These are phyloP conservation scores for Fusarium begoniae DNA, from an alignment of 2,329 filamentous ascomycete genomes.

Conservation along the genomic window DNA sequence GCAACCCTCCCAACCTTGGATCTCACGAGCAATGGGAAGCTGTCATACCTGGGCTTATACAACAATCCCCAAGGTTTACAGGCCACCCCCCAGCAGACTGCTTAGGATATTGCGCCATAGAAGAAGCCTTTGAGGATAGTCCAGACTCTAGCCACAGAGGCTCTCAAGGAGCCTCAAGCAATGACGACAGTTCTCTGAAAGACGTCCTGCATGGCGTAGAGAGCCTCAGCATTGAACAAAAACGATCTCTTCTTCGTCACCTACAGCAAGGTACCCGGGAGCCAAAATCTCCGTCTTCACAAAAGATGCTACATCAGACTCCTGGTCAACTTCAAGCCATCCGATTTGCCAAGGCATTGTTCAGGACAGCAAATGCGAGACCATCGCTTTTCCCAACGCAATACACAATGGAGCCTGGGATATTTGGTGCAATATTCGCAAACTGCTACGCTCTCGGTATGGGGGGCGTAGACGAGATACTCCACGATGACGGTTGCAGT, in stretches of 20 bases:
- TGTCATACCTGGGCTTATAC: background rate
- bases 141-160: background rate
- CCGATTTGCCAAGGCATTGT: slow-evolving; percentile 34
- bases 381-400: slow-evolving; percentile 25
- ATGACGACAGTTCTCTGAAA: slow-evolving; percentile 11
- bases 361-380: slow-evolving; percentile 17
- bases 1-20: background rate
- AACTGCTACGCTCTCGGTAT: slow-evolving; percentile 51
- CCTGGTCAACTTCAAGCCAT: slow-evolving; percentile 33
- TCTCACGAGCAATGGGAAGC: background rate
- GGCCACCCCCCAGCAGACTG: background rate
- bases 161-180: background rate
- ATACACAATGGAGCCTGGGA: slow-evolving; percentile 32
- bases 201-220: slow-evolving; percentile 26
- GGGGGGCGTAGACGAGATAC: slow-evolving; percentile 36
- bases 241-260: slow-evolving; percentile 32
- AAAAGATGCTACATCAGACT: slow-evolving; percentile 3
- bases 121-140: slow-evolving; percentile 13
- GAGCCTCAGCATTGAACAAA: slow-evolving; percentile 30
- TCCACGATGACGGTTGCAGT: slow-evolving; percentile 44
- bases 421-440: slow-evolving; percentile 49
- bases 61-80: background rate
- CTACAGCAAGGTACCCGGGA: slow-evolving; percentile 29
- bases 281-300: background rate
- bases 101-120: background rate